Base-by-base conservation (phyloP, 257 asterid genomes). In the Solanum phureja region DNA sequence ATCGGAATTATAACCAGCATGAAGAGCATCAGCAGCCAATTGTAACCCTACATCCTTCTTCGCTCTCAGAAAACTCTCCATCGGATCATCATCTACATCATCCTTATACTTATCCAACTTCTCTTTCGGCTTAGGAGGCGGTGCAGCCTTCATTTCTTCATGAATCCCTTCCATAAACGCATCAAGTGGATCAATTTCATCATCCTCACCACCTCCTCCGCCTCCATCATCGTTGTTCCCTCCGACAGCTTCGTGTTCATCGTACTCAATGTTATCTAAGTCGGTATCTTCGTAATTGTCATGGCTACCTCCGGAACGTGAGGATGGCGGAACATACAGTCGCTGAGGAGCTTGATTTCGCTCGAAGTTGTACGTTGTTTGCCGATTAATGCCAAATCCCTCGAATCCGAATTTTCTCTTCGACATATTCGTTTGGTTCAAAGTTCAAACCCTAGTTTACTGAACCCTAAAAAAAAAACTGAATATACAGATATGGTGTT, bases 101-200 rank as follows among this genome's bases (percentile, higher is more conserved):
- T 95, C 98, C 91, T 86, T 92, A 86, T 95, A 97, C 95, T 90
- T 95, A 71, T 97, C 99, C 91, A 95, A 19, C 94, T 94, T 96
- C 86, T 94, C 98, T 90, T 94, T 94, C 75, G 93, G 87, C 92
- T 93, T 93, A 8, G 98, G 96, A 10, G 98, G 94, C 23, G 98
- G 98, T 27, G 98, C 96, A 40, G 98, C 92, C 93, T 89, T 95
- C 90, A 97, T 92, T 92, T 97, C 98, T 91, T 97, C 95, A 74
- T 95, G 97, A 34, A 97, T 92, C 64, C 99, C 98, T 88, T 93
- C 98, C 99, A 97, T 97, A 92, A 95, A 97, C 81, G 98, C 99
- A 88, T 97, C 99, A 84, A 97, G 94, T 62, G 98, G 98, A 90
- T 97, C 99, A 81, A 97, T 89, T 86, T 97, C 99, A 77, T 94